These are phyloP conservation scores for Pseudogymnoascus sp. DNA, from an alignment of 2,329 filamentous ascomycete species.

Conservation along the genomic window DNA sequence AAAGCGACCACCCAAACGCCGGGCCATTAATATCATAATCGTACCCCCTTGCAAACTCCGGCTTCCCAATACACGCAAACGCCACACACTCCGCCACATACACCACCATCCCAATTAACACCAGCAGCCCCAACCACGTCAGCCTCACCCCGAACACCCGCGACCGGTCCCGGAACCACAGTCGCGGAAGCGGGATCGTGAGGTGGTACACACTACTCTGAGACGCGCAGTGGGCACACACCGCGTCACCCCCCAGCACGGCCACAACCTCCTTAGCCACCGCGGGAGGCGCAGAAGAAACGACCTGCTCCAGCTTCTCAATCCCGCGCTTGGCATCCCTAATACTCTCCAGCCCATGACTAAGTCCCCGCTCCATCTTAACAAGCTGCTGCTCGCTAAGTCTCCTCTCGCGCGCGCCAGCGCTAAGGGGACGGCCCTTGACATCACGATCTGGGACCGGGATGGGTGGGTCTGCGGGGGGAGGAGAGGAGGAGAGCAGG, in stretches of 20 bases:
- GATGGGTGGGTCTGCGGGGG: constrained; percentile 7
- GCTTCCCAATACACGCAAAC: neutral
- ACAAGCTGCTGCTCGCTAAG: constrained; percentile 37
- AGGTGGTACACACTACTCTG: constrained; percentile 14
- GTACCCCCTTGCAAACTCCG: neutral
- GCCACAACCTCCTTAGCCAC: constrained; percentile 22
- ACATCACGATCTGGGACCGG: constrained; percentile 19
- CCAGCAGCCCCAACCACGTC: constrained; percentile 22
- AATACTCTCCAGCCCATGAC: constrained; percentile 43
- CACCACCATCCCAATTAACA: neutral
- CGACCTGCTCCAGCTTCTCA: constrained; percentile 45
- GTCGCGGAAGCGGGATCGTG: constrained; percentile 18
- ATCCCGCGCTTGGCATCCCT: constrained; percentile 49
- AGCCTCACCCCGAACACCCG: constrained; percentile 16
- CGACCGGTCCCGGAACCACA: constrained; percentile 10
- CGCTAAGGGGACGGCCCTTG: constrained; percentile 15
- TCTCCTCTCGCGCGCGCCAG: constrained; percentile 24
- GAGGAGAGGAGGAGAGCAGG: neutral
- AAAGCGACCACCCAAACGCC: neutral
- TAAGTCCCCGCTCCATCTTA: constrained; percentile 45
- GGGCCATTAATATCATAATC: neutral
- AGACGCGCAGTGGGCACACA: constrained; percentile 7
- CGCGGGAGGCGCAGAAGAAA: constrained; percentile 30
- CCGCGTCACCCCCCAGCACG: constrained; percentile 10
- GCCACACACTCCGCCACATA: neutral